Evolutionary conservation across 768 basidiomycete species (phyloP), one percentile per base, ranked within the genome.

Genomic region (Panaeolus cyanescens): DNA sequence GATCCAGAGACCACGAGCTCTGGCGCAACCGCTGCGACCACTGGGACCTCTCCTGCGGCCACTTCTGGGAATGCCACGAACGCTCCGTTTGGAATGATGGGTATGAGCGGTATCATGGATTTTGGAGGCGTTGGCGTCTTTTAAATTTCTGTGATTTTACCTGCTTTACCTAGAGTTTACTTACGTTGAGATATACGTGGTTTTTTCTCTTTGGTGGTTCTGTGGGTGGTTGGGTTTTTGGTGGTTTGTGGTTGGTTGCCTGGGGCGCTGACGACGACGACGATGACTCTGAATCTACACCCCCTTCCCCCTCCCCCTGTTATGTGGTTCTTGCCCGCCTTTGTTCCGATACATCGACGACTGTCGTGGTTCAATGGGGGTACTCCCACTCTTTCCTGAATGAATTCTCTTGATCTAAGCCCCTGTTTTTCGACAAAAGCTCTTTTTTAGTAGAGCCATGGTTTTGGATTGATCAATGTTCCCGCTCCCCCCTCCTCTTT

Each of bases 51-150:
- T 15, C 8, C 45, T n/a, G 10, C 22, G 13, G 19, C 12, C 45
- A 50, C 45, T 28, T 13, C 22, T 15, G 45, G 22, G 45, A 50
- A 50, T 50, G 25, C 45, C 15, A 28, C 45, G 30, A 50, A 50
- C 45, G 45, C 45, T 50, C 45, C 45, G 45, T 50, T 50, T 50
- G 45, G 45, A 50, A 50, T 55, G n/a, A 32, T 53, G 42, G 40
- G 54, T 56, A 56, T 59, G 69, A 62, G 62, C 62, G 66, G 67
- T 61, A 64, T 63, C 45, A 50, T 62, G 62, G 54, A 67, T 63
- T 28, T 66, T 64, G 17, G 69, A 56, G 60, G 62, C 54, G 58
- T 60, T 64, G 19, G 69, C 33, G 64, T 65, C 59, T 65, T 65
- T 59, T 65, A 59, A 64, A 19, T 55, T n/a, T 61, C 42, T 30